phyloP scores from a whole-genome alignment of 805 yeast species.

The Candida taoyuanica region DNA sequence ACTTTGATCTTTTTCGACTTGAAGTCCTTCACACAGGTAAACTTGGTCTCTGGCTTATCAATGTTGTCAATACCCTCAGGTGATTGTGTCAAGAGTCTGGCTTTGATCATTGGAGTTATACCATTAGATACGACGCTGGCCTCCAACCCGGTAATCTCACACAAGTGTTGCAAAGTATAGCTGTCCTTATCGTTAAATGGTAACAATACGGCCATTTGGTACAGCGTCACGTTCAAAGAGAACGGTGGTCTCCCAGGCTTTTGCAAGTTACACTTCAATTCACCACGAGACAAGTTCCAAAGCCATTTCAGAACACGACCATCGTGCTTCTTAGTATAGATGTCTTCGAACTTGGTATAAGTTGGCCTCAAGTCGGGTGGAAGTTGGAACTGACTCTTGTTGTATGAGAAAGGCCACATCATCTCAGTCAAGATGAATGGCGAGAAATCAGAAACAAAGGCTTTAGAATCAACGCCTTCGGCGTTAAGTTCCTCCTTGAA shows the following conservation, averaged over 20 bases:
- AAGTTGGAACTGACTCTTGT: conserved; percentile 40
- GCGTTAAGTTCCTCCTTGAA: conserved; percentile 46
- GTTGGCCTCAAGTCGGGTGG: conserved; percentile 66
- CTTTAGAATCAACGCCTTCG: conserved; percentile 27
- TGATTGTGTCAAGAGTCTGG: conserved; percentile 62
- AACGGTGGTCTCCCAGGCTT: conserved; percentile 80
- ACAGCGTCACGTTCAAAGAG: conserved; percentile 73
- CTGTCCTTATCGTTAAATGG: conserved; percentile 73
- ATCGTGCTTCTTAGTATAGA: conserved; percentile 70
- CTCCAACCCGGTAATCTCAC: conserved; percentile 64
- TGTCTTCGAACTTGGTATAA: conserved; percentile 58
- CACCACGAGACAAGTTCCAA: conserved; percentile 93
- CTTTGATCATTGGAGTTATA: conserved; percentile 73
- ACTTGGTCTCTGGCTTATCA: conserved; percentile 49
- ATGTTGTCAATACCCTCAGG: conserved; percentile 59
- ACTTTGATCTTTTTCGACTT: conserved; percentile 80
- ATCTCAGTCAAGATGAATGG: conserved; percentile 81
- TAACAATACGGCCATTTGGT: conserved; percentile 80
- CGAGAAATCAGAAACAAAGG: conserved; percentile 48
- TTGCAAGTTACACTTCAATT: conserved; percentile 78
- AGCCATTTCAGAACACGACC: conserved; percentile 94
- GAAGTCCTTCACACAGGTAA: conserved; percentile 74
- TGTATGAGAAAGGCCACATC: conserved; percentile 71
- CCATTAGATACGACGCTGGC: conserved; percentile 67
- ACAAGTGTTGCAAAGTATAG: conserved; percentile 55